Base-by-base conservation (phyloP, 2,329 filamentous ascomycete species). In the Diaporthe destruens region DNA sequence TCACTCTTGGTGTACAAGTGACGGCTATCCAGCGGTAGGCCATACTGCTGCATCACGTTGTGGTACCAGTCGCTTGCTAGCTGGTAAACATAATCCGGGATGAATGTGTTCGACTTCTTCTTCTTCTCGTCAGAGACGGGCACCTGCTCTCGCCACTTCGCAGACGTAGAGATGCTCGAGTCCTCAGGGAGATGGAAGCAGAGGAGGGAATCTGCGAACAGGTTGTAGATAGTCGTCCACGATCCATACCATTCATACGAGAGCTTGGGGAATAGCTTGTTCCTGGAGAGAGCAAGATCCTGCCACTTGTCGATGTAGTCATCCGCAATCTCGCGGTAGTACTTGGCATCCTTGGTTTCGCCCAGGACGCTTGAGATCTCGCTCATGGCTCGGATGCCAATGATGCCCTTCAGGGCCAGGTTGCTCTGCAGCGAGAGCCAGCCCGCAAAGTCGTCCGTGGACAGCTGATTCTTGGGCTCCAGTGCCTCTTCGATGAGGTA, bases 1-100 rank as follows among this genome's bases (percentile, higher is more conserved):
- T 97, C 94, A 39, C 92, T 94, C 83, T 97, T 97, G 44, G 94
- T 92, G 81, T 96, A 96, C 3, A 96, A 81, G 81, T 96, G 94
- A 55, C 94, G 89, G 76, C 89, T 93, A 81, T 97, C 94, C 9
- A 97, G 88, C 0, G 94, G 94, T 4, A 97, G 84, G 1, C 94
- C 94, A 80, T 96, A 97, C 77, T 89, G 91, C 80, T 97, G 94
- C 76, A 94, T 89, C 12, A 96, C 93, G 18, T 89, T 87, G 75
- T 89, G 86, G 83, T 97, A 97, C 93, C 93, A 97, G 72, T 91
- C 86, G 59, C 92, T 95, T 80, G 97, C 93, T 75, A 91, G 90
- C 77, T 90, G 89, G 85, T 97, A 97, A 76, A 97, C 88, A 77
- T 87, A 87, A 75, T 92, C 88, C 1, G 93, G 92, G 65, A 97